phyloP scores from a whole-genome alignment of 2,329 filamentous ascomycete species.

The Colletotrichum aenigma region DNA sequence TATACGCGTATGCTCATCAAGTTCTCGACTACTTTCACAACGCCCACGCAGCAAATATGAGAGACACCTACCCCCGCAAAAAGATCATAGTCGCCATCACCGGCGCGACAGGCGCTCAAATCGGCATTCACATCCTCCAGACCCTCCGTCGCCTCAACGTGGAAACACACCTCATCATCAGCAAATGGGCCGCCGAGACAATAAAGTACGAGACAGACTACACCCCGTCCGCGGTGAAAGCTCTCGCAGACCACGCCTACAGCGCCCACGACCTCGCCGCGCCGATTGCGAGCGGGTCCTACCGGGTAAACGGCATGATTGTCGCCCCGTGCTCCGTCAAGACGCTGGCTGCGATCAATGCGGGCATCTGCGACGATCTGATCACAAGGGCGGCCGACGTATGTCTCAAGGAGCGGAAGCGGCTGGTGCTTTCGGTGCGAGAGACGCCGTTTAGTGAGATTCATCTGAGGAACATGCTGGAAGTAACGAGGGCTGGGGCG shows the following conservation, averaged over 20 bases:
- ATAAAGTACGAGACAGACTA: conserved; percentile 44
- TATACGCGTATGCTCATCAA: not conserved
- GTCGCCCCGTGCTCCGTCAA: conserved; percentile 53
- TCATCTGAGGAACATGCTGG: conserved; percentile 50
- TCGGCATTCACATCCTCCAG: conserved; percentile 45
- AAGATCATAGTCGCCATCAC: conserved; percentile 53
- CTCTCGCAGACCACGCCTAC: not conserved
- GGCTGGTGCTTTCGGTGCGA: conserved; percentile 42
- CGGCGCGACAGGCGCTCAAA: conserved; percentile 50
- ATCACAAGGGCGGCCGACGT: conserved; percentile 51
- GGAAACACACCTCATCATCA: conserved; percentile 52
- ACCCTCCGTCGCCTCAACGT: conserved; percentile 44
- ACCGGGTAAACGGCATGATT: conserved; percentile 48
- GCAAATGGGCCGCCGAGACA: conserved; percentile 52
- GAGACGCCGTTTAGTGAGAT: conserved; percentile 52
- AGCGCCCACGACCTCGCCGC: conserved; percentile 47
- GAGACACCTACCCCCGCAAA: conserved; percentile 15
- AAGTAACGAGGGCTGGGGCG: conserved; percentile 38
- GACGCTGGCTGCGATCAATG: conserved; percentile 45
- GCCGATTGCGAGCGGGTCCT: conserved; percentile 48
- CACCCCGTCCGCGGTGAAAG: not conserved
- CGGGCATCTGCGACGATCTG: conserved; percentile 47
- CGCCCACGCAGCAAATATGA: not conserved
- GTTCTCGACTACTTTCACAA: not conserved
- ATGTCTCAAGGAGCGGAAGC: conserved; percentile 47